Evolutionary conservation across 768 basidiomycete genomes (phyloP), one percentile per base, ranked within the genome.

Genomic region (Tulasnella sp.): DNA sequence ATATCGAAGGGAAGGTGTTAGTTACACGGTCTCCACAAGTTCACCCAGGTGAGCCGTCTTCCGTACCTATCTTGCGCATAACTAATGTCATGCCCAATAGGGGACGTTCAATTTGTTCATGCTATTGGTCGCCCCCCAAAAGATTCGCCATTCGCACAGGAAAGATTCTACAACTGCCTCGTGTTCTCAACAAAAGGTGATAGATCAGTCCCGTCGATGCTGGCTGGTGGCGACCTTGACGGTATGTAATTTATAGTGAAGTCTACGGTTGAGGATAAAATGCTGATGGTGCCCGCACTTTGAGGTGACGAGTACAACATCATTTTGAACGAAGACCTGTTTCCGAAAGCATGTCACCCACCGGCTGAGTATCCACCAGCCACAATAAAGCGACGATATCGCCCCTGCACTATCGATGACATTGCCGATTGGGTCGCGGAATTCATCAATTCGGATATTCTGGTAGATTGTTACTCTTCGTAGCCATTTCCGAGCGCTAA

Each of bases 191-290:
- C 75, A 5, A 62, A 72, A 63, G 83, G 82, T 79, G 57, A 27
- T 66, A 61, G 32, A 17, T 81, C 84, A 0, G 63, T 84, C 14
- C 76, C 81, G 0, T 79, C 80, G 2, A 80, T 71, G 57, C 71
- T 83, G 0, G 82, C 82, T 2, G 83, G 83, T 1, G 83, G 83
- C 0, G 84, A 85, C 63, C 69, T 84, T 8, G 83, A 86, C 64
- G 83, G 82, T 57, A 34, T 15, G 12, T 56, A 6, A 9, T 34
- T 51, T 15, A n/a, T 40, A 49, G n/a, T 32, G 29, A 14, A 43
- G 41, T 5, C 14, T 42, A 6, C 4, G 27, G 15, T 27, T 23
- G 14, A 27, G 17, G 29, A 8, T 36, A 50, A n/a, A 17, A 3
- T 48, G 5, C 6, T 12, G 3, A 45, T 58, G 49, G 39, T 6